A percentile compares a stretch with the other conserved stretches of the same genome.
phyloP scores from a whole-genome alignment of 495 filamentous ascomycete genomes.

The Paragyromitra xinjiangensis region DNA sequence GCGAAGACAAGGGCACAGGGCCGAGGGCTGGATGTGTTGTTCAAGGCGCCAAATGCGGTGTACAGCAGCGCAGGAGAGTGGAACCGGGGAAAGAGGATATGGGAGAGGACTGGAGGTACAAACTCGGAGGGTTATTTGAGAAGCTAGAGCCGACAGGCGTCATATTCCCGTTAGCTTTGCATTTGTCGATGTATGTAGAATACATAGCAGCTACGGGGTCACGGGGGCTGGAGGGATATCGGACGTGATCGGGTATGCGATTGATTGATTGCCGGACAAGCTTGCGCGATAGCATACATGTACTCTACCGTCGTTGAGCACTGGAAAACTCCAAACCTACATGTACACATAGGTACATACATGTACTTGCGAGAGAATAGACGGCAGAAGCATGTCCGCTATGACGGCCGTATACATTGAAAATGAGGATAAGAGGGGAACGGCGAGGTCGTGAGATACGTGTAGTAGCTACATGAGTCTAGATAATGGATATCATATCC shows the following conservation, averaged over 20 bases:
- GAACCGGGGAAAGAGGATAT: slow-evolving; percentile 29
- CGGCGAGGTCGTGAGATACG: background rate
- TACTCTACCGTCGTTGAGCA: slow-evolving; percentile 8
- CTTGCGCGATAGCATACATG: slow-evolving; percentile 23
- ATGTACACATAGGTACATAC: background rate
- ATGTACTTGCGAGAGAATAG: background rate
- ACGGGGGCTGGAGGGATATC: slow-evolving; percentile 38
- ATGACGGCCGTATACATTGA: slow-evolving; percentile 20
- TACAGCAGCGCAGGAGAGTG: background rate
- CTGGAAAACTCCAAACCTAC: slow-evolving; percentile 1
- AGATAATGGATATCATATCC: slow-evolving; percentile 21
- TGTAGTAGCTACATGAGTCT: background rate
- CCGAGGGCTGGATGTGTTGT: slow-evolving; percentile 35
- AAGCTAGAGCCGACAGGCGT: slow-evolving; percentile 23
- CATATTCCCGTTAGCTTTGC: slow-evolving; percentile 17
- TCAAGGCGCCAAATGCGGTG: slow-evolving; percentile 20
- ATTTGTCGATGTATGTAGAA: slow-evolving; percentile 4
- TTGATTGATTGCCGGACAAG: slow-evolving; percentile 33
- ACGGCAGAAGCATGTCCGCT: slow-evolving; percentile 16
- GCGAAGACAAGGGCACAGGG: slow-evolving; percentile 27
- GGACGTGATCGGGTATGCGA: slow-evolving; percentile 37
- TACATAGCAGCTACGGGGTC: slow-evolving; percentile 29
- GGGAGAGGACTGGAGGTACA: background rate
- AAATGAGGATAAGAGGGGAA: background rate
- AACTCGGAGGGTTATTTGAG: slow-evolving; percentile 12